These are phyloP conservation scores for Trametes cingulata DNA, from an alignment of 768 basidiomycete species.

Conservation along the genomic window DNA sequence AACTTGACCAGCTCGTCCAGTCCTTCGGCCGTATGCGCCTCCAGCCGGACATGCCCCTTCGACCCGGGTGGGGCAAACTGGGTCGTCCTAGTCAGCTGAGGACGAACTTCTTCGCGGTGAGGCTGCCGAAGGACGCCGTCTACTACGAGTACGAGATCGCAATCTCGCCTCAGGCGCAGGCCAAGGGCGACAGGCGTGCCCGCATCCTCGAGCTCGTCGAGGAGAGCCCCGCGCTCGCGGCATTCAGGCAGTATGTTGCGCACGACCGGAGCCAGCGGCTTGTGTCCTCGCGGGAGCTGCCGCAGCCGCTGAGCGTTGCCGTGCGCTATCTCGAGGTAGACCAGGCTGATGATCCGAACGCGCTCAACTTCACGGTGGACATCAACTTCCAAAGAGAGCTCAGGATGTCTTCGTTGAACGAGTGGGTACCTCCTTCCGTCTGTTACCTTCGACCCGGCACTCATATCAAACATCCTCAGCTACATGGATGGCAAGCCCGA, in stretches of 20 bases:
- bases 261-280: slow-evolving; percentile 47
- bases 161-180: slow-evolving; percentile 48
- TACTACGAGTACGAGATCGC: slow-evolving; percentile 60
- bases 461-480: slow-evolving; percentile 35
- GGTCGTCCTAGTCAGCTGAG: slow-evolving; percentile 52
- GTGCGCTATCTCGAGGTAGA: slow-evolving; percentile 45
- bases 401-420: slow-evolving; percentile 29
- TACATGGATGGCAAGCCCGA: slow-evolving; percentile 56
- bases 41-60: slow-evolving; percentile 40
- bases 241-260: slow-evolving; percentile 47
- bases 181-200: slow-evolving; percentile 41
- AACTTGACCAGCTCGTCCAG: slow-evolving; percentile 27
- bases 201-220: slow-evolving; percentile 62
- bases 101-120: slow-evolving; percentile 64
- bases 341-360: slow-evolving; percentile 36
- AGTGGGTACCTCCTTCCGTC: slow-evolving; percentile 32
- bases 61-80: slow-evolving; percentile 57
- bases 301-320: slow-evolving; percentile 36
- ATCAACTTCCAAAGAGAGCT: slow-evolving; percentile 37
- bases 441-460: neutral
- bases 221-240: slow-evolving; percentile 35
- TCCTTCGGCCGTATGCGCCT: slow-evolving; percentile 34
- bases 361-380: slow-evolving; percentile 43
- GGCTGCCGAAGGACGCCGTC: slow-evolving; percentile 41
- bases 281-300: slow-evolving; percentile 41